These are phyloP conservation scores for Boletus smithii DNA, from an alignment of 1,284 basidiomycete genomes.

Conservation along the genomic window DNA sequence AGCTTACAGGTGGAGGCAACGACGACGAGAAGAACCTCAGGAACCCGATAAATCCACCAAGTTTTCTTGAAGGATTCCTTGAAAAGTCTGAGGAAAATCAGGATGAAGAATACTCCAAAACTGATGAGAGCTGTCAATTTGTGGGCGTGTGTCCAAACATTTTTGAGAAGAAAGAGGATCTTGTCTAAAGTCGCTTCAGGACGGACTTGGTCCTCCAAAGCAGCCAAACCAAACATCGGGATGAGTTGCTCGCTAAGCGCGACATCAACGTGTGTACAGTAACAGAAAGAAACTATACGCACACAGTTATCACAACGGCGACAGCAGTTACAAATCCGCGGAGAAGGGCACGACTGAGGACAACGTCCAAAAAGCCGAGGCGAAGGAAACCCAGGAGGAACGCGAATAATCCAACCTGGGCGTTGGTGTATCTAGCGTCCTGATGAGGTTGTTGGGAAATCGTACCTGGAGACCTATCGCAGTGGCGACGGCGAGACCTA, in stretches of 20 bases:
- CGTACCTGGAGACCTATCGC: slow-evolving; percentile 81
- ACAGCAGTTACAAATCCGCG: slow-evolving; percentile 86
- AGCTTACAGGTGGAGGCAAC: slow-evolving; percentile 73
- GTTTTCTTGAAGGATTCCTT: slow-evolving; percentile 50
- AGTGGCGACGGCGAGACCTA: slow-evolving; percentile 66
- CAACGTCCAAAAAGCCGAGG: slow-evolving; percentile 91
- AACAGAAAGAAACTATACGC: slow-evolving; percentile 23
- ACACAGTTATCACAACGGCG: slow-evolving; percentile 74
- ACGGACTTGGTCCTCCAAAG: slow-evolving; percentile 51
- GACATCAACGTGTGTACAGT: slow-evolving; percentile 4
- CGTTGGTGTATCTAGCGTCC: not conserved
- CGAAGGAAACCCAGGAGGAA: slow-evolving; percentile 85
- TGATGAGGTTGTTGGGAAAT: not conserved
- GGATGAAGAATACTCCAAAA: slow-evolving; percentile 58
- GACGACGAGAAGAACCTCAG: slow-evolving; percentile 81
- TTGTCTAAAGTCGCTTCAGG: slow-evolving; percentile 74
- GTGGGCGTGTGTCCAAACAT: slow-evolving; percentile 59
- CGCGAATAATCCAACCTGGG: slow-evolving; percentile 81
- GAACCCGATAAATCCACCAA: slow-evolving; percentile 73
- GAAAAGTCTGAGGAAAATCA: slow-evolving; percentile 59
- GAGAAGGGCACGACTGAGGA: slow-evolving; percentile 84
- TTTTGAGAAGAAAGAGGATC: slow-evolving; percentile 68
- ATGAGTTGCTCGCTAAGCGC: slow-evolving; percentile 71
- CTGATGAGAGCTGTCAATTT: slow-evolving; percentile 69
- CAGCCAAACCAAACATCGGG: slow-evolving; percentile 74